Base-by-base conservation (phyloP, 495 filamentous ascomycete species). In the Penicillium cinerascens region DNA sequence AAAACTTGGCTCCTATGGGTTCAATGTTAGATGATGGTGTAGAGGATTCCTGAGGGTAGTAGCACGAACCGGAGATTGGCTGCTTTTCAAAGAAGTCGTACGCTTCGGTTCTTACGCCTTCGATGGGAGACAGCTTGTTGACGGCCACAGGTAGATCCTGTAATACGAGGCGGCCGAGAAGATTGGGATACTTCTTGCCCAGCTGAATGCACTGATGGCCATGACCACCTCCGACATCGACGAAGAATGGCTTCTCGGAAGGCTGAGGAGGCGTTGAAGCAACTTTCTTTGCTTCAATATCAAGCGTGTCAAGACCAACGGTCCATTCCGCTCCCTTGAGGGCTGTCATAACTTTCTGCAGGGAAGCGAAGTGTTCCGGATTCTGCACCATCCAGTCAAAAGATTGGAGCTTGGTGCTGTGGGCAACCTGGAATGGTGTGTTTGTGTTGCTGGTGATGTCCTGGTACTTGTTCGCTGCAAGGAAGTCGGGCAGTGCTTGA, bases 161-260 rank as follows among this genome's bases (percentile, higher is more conserved):
- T 3, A 83, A 52, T 6, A 85, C 57, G 18, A 86, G 63, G 15
- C 63, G 63, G 0, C 75, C 78, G 0, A 65, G 52, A 0, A 81
- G 54, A 13, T 67, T 38, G 0, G 75, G 77, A 23, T 67, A 74
- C 42, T 63, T 73, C 41, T 72, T 61, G 29, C 64, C 67, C 21
- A 85, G 73, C 8, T 62, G 63, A 25, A 66, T 61, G 40, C 70
- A 70, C 41, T 83, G 78, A 21, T 84, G 76, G n/a, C 81, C 81
- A 25, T 74, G 63, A 1, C 75, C 68, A 35, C 82, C 78, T 8
- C 80, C 80, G 0, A 84, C 64, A 48, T 85, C 77, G 13, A 85
- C 78, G 26, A 80, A 69, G 29, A 81, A 55, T 3, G 56, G 51
- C 23, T 40, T 58, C 2, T 67, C 54, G 6, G 44, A 51, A 35